These are phyloP conservation scores for Naganishia onofrii DNA, from an alignment of 768 basidiomycete genomes.

Conservation along the genomic window DNA sequence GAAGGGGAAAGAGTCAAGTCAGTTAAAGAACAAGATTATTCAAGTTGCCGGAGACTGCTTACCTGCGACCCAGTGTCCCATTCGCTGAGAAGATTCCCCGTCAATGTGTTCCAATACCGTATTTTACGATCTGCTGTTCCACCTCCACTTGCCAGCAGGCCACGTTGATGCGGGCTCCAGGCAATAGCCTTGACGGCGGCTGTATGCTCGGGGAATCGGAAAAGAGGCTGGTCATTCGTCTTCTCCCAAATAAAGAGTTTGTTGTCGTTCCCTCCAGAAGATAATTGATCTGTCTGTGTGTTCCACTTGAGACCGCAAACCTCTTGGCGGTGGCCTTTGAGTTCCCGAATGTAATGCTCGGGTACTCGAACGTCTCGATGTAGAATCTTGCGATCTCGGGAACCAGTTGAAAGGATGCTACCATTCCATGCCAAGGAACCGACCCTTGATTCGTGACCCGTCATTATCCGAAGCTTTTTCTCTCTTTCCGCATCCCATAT, in stretches of 20 bases:
- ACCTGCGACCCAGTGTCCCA: constrained; percentile 96
- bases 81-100: constrained; percentile 77
- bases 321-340: constrained; percentile 66
- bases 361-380: constrained; percentile 87
- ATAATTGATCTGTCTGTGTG: constrained; percentile 62
- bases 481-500: constrained; percentile 88
- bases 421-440: constrained; percentile 94
- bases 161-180: constrained; percentile 93
- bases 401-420: constrained; percentile 81
- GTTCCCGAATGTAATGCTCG: constrained; percentile 65
- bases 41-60: constrained; percentile 36
- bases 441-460: constrained; percentile 82
- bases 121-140: constrained; percentile 99
- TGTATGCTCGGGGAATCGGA: constrained; percentile 93
- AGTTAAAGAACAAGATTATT: background rate
- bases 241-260: constrained; percentile 98
- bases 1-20: background rate
- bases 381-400: constrained; percentile 82
- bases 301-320: constrained; percentile 96
- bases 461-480: constrained; percentile 73
- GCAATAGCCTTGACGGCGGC: constrained; percentile 97
- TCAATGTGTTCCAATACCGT: constrained; percentile 90
- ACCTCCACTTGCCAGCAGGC: constrained; percentile 87
- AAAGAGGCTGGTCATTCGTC: constrained; percentile 66
- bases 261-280: constrained; percentile 97